These are phyloP conservation scores for Nadsonia commutata DNA, from an alignment of 1,139 yeast genomes.

Conservation along the genomic window DNA sequence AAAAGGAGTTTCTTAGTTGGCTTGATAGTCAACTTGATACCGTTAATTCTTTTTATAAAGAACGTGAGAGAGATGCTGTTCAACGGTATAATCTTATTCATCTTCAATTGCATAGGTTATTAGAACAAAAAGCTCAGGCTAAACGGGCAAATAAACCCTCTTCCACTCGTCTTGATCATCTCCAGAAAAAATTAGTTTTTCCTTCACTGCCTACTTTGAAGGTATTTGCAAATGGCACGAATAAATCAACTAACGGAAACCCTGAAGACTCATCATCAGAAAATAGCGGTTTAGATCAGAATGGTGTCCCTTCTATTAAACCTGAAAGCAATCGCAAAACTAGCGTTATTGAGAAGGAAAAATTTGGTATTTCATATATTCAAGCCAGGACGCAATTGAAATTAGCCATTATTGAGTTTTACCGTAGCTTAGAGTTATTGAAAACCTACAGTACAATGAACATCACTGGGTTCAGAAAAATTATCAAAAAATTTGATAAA, in stretches of 20 bases:
- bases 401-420: slow-evolving; percentile 64
- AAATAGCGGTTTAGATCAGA: no score
- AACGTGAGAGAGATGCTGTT: slow-evolving; percentile 45
- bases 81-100: slow-evolving; percentile 48
- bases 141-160: slow-evolving; percentile 14
- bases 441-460: slow-evolving; percentile 66
- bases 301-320: no score
- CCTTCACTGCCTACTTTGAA: slow-evolving; percentile 20
- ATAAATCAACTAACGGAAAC: no score
- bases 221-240: no score
- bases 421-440: slow-evolving; percentile 63
- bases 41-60: slow-evolving; percentile 45
- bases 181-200: slow-evolving; percentile 17
- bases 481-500: slow-evolving; percentile 82
- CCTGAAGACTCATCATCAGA: no score
- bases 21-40: slow-evolving; percentile 41
- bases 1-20: slow-evolving; percentile 43
- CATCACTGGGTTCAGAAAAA: slow-evolving; percentile 77
- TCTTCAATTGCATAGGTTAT: slow-evolving; percentile 50
- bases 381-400: slow-evolving; percentile 65
- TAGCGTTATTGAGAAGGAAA: slow-evolving; percentile 4
- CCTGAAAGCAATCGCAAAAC: slow-evolving; percentile 6
- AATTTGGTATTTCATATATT: slow-evolving; percentile 30
- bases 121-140: slow-evolving; percentile 33
- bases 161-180: slow-evolving; percentile 10